phyloP scores from a whole-genome alignment of 164 flowering plant species.

The Berberis thunbergii region DNA sequence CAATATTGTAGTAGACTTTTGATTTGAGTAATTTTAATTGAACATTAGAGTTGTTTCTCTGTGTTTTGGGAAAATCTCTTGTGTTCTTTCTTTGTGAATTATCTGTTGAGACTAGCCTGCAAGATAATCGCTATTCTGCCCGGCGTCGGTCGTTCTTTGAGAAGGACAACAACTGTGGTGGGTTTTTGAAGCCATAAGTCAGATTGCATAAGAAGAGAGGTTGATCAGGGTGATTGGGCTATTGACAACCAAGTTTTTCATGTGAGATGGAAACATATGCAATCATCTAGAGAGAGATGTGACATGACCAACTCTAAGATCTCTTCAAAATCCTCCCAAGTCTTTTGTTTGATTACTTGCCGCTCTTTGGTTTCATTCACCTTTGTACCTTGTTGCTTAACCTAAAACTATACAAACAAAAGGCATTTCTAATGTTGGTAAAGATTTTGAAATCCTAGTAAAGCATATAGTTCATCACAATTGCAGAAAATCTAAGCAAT shows the following conservation, averaged over 20 bases:
- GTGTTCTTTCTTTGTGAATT: too few species aligned
- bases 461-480: too few species aligned
- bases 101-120: too few species aligned
- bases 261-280: neutral
- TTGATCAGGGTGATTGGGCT: neutral
- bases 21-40: too few species aligned
- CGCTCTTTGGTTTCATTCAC: neutral
- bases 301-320: neutral
- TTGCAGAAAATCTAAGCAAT: too few species aligned
- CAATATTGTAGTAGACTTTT: too few species aligned
- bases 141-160: too few species aligned
- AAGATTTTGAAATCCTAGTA: too few species aligned
- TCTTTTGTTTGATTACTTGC: neutral
- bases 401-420: constrained; percentile 6
- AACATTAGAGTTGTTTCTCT: too few species aligned
- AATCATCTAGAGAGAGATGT: neutral
- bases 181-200: neutral
- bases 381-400: neutral
- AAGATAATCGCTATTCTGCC: too few species aligned
- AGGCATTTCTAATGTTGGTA: too few species aligned
- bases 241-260: neutral
- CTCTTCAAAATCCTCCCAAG: neutral
- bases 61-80: too few species aligned
- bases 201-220: neutral
- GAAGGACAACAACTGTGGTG: neutral